Percentiles rank a stretch among this genome's conserved stretches.
phyloP scores from a whole-genome alignment of 768 basidiomycete genomes.

The Cytidiella melzeri region DNA sequence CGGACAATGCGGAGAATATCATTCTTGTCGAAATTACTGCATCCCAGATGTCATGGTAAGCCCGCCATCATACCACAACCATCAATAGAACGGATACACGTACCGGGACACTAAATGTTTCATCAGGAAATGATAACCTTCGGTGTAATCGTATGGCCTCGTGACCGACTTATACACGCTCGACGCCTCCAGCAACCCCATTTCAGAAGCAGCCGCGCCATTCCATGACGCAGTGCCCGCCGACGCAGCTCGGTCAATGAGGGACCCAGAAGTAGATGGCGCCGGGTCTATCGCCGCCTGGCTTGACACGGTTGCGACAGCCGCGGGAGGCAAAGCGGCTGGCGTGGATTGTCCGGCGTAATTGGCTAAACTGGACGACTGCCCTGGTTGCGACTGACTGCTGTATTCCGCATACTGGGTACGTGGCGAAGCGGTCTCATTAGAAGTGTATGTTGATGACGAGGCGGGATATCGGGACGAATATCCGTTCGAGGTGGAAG shows the following conservation, averaged over 20 bases:
- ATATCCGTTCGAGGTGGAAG: conserved; percentile 11
- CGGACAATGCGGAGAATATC: conserved; percentile 93
- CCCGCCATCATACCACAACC: conserved; percentile 9
- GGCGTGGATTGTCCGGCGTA: conserved; percentile 5
- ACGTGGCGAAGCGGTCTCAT: neutral
- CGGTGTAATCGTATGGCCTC: conserved; percentile 88
- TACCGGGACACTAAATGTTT: conserved; percentile 82
- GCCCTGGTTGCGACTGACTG: neutral
- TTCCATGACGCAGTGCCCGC: conserved; percentile 14
- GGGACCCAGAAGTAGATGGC: conserved; percentile 10
- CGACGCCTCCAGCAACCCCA: conserved; percentile 21
- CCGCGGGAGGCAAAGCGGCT: neutral
- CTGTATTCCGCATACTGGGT: neutral
- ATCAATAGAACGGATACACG: conserved; percentile 35
- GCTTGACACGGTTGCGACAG: conserved; percentile 2
- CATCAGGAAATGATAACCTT: conserved; percentile 97
- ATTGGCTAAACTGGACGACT: conserved; percentile 6
- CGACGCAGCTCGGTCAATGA: conserved; percentile 8
- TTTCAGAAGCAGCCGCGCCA: conserved; percentile 6
- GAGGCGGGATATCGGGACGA: conserved; percentile 22
- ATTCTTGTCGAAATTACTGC: conserved; percentile 79
- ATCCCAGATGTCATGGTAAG: neutral
- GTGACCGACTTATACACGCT: conserved; percentile 60
- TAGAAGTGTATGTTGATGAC: conserved; percentile 3
- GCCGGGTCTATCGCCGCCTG: conserved; percentile 3